Conservation (phyloP, 768 basidiomycete species). For the Suillus placidus region DNA sequence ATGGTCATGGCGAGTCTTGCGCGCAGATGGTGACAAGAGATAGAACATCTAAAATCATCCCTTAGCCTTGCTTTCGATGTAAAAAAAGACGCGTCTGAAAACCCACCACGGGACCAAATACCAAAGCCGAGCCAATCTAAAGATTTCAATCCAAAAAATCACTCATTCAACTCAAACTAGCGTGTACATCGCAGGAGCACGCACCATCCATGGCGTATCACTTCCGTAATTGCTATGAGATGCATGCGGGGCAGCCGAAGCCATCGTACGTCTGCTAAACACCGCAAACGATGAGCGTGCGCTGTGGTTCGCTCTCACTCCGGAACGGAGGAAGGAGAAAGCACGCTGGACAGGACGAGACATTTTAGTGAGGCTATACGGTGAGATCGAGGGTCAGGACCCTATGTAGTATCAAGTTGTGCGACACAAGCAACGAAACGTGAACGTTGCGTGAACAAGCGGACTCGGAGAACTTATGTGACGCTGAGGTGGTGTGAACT, state of each 20-base stretch:
- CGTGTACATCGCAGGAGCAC: slow-evolving; percentile 9
- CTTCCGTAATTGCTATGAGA: slow-evolving; percentile 20
- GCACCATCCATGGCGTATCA: slow-evolving; percentile 35
- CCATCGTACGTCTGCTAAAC: slow-evolving; percentile 29
- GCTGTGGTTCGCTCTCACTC: slow-evolving; percentile 14
- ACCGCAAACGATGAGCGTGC: slow-evolving; percentile 19
- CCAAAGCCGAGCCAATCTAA: slow-evolving; percentile 35
- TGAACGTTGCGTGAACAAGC: not conserved
- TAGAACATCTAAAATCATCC: slow-evolving; percentile 29
- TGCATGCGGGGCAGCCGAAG: slow-evolving; percentile 25
- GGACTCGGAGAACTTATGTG: slow-evolving; percentile 5
- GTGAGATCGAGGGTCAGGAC: not conserved
- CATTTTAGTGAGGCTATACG: slow-evolving; percentile 20
- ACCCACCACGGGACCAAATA: slow-evolving; percentile 36
- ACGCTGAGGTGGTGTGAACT: slow-evolving; percentile 3
- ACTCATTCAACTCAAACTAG: not conserved
- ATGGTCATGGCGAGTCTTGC: slow-evolving; percentile 25
- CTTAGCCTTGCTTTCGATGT: not conserved
- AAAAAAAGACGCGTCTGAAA: not conserved
- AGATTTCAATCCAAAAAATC: not conserved
- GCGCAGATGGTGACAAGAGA: slow-evolving; percentile 35
- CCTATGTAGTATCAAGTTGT: not conserved
- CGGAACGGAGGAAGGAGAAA: slow-evolving; percentile 21
- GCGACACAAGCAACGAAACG: not conserved
- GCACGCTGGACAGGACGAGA: slow-evolving; percentile 23